A percentile compares a stretch with the other conserved stretches of the same genome.
Evolutionary conservation across 768 basidiomycete genomes (phyloP).

Genomic region (Lactarius hatsudake): DNA sequence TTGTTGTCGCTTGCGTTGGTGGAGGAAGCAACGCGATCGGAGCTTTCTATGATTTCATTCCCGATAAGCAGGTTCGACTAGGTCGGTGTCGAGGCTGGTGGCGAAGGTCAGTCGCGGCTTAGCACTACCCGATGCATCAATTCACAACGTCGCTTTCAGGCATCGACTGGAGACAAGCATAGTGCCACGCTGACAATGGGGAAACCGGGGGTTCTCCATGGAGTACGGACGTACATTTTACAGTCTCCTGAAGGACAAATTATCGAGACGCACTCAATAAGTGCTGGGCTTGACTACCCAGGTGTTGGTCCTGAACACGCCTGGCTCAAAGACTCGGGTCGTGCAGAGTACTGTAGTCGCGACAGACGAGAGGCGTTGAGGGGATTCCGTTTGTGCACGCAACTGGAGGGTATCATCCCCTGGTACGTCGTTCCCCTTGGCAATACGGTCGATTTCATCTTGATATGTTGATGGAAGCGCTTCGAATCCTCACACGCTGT

Average conservation of each 20-base stretch:
- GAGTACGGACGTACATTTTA: constrained; percentile 92
- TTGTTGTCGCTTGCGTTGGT: constrained; percentile 94
- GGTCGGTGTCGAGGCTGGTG: constrained; percentile 95
- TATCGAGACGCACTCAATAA: constrained; percentile 95
- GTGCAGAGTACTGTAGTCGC: constrained; percentile 93
- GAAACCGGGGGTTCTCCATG: constrained; percentile 91
- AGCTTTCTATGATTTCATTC: constrained; percentile 95
- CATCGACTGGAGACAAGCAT: constrained; percentile 76
- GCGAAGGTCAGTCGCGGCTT: constrained; percentile 63
- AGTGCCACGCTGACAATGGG: constrained; percentile 93
- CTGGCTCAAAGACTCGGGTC: constrained; percentile 91
- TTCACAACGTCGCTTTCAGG: constrained; percentile 42
- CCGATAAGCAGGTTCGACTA: constrained; percentile 80
- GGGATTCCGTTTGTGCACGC: constrained; percentile 88
- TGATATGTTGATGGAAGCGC: constrained; percentile 48
- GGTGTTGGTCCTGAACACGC: constrained; percentile 98
- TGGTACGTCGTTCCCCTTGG: constrained; percentile 43
- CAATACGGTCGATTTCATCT: constrained; percentile 10
- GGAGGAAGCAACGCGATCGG: constrained; percentile 98
- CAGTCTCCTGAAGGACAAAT: constrained; percentile 91
- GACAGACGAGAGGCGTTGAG: constrained; percentile 91
- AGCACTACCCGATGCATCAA: not conserved
- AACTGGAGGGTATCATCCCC: constrained; percentile 98
- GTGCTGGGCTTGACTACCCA: constrained; percentile 93
- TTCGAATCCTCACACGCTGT: constrained; percentile 97